Evolutionary conservation across 1,284 basidiomycete species (phyloP).

Genomic region (Xerocomus tenax): DNA sequence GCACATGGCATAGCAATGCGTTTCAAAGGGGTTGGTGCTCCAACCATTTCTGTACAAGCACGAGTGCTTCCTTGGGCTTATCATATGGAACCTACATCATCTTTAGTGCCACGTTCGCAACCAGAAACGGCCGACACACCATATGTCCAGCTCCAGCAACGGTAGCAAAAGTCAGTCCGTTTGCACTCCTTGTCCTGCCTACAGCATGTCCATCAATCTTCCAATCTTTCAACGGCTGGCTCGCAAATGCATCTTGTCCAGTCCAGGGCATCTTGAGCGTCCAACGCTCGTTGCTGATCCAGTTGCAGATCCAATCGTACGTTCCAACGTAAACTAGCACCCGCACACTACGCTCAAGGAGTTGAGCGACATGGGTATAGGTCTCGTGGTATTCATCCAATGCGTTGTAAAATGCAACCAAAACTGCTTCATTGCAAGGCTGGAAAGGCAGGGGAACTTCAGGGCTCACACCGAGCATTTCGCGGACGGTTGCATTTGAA

Average conservation of each 20-base stretch:
- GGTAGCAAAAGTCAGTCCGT: constrained; percentile 57
- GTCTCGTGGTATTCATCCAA: constrained; percentile 39
- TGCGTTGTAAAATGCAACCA: constrained; percentile 31
- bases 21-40: constrained; percentile 26
- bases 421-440: constrained; percentile 40
- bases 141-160: constrained; percentile 57
- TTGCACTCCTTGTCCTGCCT: constrained; percentile 50
- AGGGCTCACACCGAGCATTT: constrained; percentile 49
- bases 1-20: neutral
- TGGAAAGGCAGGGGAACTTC: constrained; percentile 39
- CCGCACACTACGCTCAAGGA: constrained; percentile 67
- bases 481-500: constrained; percentile 43
- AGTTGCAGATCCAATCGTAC: constrained; percentile 71
- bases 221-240: constrained; percentile 49
- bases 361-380: constrained; percentile 52
- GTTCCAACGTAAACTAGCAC: constrained; percentile 70
- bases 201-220: constrained; percentile 38
- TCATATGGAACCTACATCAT: constrained; percentile 50
- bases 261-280: constrained; percentile 55
- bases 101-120: neutral
- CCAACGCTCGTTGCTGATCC: constrained; percentile 67
- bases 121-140: constrained; percentile 33
- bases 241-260: constrained; percentile 44
- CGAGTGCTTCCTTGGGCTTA: constrained; percentile 47
- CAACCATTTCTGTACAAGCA: constrained; percentile 48